phyloP scores from a whole-genome alignment of 2,329 filamentous ascomycete genomes.

The Dryadomyces sulphureus region DNA sequence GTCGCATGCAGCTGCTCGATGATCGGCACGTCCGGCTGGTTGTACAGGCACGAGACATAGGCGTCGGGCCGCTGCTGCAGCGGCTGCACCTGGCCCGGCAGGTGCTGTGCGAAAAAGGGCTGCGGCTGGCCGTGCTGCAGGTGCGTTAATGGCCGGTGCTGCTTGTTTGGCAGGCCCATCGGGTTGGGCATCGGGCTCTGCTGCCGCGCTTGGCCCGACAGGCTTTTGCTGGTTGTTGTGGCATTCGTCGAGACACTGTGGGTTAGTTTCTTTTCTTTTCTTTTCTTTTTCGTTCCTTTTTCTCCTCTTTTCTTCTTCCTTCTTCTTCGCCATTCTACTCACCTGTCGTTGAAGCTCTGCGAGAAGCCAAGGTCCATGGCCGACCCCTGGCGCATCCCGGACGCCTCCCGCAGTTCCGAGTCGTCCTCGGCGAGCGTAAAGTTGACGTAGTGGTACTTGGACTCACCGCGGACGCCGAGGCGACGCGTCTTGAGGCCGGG shows the following conservation, averaged over 20 bases:
- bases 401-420: conserved; percentile 29
- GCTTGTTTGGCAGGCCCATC: conserved; percentile 1
- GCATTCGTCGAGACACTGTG: neutral
- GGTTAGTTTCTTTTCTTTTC: too few relatives aligned
- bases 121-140: conserved; percentile 2
- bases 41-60: conserved; percentile 38
- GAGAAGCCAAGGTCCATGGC: conserved; percentile 33
- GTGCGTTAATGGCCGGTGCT: conserved; percentile 15
- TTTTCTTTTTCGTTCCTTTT: too few relatives aligned
- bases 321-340: too few relatives aligned
- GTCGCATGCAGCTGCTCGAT: conserved; percentile 44
- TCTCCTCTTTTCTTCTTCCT: too few relatives aligned
- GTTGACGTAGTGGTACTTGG: conserved; percentile 90
- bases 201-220: neutral
- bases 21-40: conserved; percentile 38
- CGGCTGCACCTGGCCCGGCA: neutral
- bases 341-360: conserved; percentile 32
- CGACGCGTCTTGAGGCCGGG: conserved; percentile 86
- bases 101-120: neutral
- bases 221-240: conserved; percentile 3
- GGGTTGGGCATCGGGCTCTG: neutral
- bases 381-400: conserved; percentile 30
- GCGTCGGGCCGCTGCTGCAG: neutral
- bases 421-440: conserved; percentile 46
- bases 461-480: conserved; percentile 86